Evolutionary conservation across 1,139 yeast genomes (phyloP), one percentile per base, ranked within the genome.

Genomic region (Hanseniaspora gamundiae): DNA sequence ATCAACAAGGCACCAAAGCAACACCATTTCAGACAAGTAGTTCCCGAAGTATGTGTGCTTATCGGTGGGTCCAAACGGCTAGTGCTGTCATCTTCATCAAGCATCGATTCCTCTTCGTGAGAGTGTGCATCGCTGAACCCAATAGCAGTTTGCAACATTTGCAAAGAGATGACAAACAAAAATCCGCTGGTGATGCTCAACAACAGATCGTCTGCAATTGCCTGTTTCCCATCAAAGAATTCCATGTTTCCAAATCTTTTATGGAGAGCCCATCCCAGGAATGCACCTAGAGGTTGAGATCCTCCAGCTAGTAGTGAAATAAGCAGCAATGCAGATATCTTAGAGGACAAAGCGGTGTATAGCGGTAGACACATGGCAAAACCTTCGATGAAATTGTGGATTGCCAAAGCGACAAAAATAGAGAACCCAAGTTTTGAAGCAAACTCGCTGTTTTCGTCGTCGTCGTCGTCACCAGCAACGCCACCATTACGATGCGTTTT

Each of bases 311-410:
- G 65, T 0, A 80, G 51, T 0, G 83, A 76, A 33, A 87, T 74
- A 10, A 82, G 73, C 1, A 70, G 49, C 20, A 86, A 65, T 0
- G 96, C 94, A 51, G 74, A 72, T 38, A 71, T 53, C 51, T 94
- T 76, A 2, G 74, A 72, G 43, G 71, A 67, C 38, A 80, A 59
- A 17, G 93, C 86, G 45, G 87, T 74, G 57, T 80, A 91, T 38
- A 91, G 67, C 0, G 98, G 98, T 46, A 88, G 69, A 17, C 95
- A 86, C 84, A 91, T 87, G 21, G 93, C 78, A 59, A 91, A 87
- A 0, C 98, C 98, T 61, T 91, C 98, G n/a, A 88, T 81, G 52
- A 86, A 78, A 61, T 91, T 91, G 64, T 91, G 98, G 27, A 88
- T 75, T 19, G 88, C 76, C 53, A 91, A 70, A 45, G 95, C 86